phyloP scores from a whole-genome alignment of 2,329 filamentous ascomycete genomes.

The Xylariaceae sp. region DNA sequence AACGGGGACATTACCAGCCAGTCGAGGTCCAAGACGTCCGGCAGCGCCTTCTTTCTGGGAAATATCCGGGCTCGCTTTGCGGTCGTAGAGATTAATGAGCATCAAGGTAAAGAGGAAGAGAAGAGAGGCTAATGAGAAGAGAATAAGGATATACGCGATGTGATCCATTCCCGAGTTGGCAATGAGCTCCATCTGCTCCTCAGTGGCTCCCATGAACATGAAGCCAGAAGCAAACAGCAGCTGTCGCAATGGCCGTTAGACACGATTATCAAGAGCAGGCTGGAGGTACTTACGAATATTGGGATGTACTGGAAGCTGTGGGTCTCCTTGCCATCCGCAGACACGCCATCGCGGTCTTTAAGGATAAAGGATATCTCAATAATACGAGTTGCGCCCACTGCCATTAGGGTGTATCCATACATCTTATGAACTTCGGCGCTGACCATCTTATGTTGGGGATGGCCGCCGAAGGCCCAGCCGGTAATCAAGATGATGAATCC shows the following conservation, averaged over 20 bases:
- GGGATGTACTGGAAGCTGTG: slow-evolving; percentile 69
- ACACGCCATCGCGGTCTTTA: slow-evolving; percentile 62
- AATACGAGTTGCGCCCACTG: slow-evolving; percentile 74
- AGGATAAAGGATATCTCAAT: slow-evolving; percentile 90
- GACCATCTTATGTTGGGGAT: slow-evolving; percentile 77
- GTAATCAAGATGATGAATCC: slow-evolving; percentile 88
- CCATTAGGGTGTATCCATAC: slow-evolving; percentile 96
- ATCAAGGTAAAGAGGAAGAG: slow-evolving; percentile 88
- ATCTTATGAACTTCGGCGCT: slow-evolving; percentile 84
- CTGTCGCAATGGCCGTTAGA: slow-evolving; percentile 43
- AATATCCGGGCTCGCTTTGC: slow-evolving; percentile 41
- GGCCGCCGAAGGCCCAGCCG: slow-evolving; percentile 91
- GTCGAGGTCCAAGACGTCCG: slow-evolving; percentile 37
- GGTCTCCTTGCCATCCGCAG: slow-evolving; percentile 63
- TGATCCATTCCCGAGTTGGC: slow-evolving; percentile 73
- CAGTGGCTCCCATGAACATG: slow-evolving; percentile 95
- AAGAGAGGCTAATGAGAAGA: slow-evolving; percentile 86
- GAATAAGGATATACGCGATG: slow-evolving; percentile 85
- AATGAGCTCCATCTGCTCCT: slow-evolving; percentile 87
- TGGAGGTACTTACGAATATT: slow-evolving; percentile 57
- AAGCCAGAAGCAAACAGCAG: slow-evolving; percentile 89
- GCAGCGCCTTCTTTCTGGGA: slow-evolving; percentile 38
- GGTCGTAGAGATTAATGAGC: slow-evolving; percentile 79
- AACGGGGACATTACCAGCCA: slow-evolving; percentile 38
- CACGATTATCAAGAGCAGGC: neutral